A percentile compares a stretch with the other conserved stretches of the same genome.
Evolutionary conservation across 2,329 filamentous ascomycete species (phyloP).

Genomic region (Calonectria fujianensis): DNA sequence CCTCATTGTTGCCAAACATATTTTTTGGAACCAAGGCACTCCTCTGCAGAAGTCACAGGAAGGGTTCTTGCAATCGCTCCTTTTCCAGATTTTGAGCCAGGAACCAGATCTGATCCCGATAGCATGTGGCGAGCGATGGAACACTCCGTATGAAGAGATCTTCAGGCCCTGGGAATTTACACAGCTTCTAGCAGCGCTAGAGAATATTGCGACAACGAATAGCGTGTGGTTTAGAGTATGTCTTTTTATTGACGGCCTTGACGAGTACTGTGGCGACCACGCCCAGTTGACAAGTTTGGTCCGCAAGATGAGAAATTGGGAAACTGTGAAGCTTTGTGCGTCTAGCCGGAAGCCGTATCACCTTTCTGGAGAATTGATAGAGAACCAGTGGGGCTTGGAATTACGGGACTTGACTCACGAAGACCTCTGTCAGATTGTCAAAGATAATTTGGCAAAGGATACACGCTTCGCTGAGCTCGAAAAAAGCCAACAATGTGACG

Average conservation of each 20-base stretch:
- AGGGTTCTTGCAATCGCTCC: background rate
- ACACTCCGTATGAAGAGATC: background rate
- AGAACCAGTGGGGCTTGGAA: background rate
- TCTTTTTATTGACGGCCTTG: background rate
- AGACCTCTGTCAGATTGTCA: background rate
- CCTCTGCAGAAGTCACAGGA: conserved; percentile 2
- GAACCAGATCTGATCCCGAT: background rate
- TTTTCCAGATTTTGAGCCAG: conserved; percentile 12
- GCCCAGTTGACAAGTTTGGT: background rate
- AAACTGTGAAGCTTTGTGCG: conserved; percentile 5
- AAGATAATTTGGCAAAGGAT: background rate
- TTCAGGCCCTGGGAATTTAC: background rate
- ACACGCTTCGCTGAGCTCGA: background rate
- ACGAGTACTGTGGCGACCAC: background rate
- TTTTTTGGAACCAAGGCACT: conserved; percentile 2
- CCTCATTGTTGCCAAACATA: background rate
- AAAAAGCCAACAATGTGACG: background rate
- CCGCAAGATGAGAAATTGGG: background rate
- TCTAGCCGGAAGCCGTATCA: background rate
- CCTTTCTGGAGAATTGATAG: background rate
- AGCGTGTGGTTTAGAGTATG: background rate
- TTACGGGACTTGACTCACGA: background rate
- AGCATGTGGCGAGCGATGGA: background rate
- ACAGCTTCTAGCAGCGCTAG: background rate
- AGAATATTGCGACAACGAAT: background rate